Base-by-base conservation (phyloP, 495 filamentous ascomycete species). In the Podospora didyma region DNA sequence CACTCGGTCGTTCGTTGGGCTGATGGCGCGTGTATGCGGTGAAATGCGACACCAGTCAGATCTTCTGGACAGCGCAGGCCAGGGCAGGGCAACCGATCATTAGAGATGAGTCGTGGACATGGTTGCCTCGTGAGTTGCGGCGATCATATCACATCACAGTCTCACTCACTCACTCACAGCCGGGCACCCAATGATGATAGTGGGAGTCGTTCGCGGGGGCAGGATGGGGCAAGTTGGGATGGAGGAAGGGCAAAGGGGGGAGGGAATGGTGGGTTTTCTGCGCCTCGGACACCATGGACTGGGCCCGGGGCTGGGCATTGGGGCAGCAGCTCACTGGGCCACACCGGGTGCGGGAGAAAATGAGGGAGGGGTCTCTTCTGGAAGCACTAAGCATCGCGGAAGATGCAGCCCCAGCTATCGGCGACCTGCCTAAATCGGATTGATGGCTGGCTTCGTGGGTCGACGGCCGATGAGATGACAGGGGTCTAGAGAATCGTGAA, bases 401-500 rank as follows among this genome's bases (percentile, higher is more conserved):
- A 60, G 61, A 67, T 64, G 64, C 66, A 58, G 56, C 48, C 61
- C 58, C 63, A 62, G 50, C 35, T 48, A 64, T 59, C 49, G 56
- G 42, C 56, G 64, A 71, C 68, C 68, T 71, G 68, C 68, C 68
- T 69, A 71, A 71, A 69, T 64, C 60, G 66, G 68, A 46, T 46
- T 64, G 66, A 71, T 55, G 66, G 68, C 66, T 68, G 60, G 66
- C 34, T 42, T 51, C 21, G 57, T 64, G 66, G 63, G 60, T 58
- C 56, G 52, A 53, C 53, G 44, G 49, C 60, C 65, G 59, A 56
- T 46, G 54, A 49, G 31, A n/a, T 45, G 63, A 60, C 60, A 62
- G 53, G 65, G 62, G 60, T 35, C 12, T 28, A n/a, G 48, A 35
- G 23, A 46, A 62, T 63, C 54, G 45, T 44, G 61, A 60, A 64